Percentiles rank a stretch among this genome's conserved stretches.
Evolutionary conservation across 768 basidiomycete species (phyloP).

Genomic region (Auriculariales sp.): DNA sequence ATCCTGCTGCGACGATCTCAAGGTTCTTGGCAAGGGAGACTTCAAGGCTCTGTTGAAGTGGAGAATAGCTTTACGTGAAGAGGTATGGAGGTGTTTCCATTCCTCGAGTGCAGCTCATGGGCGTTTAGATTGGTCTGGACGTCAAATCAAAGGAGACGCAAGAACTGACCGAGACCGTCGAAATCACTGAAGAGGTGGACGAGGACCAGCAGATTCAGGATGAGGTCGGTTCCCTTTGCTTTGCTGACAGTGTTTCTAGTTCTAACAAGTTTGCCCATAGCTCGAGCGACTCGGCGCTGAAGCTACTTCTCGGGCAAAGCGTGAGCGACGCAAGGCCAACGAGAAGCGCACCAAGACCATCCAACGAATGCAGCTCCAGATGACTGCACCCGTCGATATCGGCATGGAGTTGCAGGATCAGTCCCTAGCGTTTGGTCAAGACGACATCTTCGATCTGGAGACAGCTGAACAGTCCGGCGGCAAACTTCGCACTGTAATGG

Average conservation of each 20-base stretch:
- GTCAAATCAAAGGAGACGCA: conserved; percentile 57
- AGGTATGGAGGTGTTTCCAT: conserved; percentile 34
- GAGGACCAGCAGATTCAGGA: conserved; percentile 83
- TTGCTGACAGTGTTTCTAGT: conserved; percentile 4
- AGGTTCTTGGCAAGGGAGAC: conserved; percentile 94
- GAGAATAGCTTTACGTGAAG: conserved; percentile 76
- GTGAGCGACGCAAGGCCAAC: conserved; percentile 72
- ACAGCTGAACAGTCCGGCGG: conserved; percentile 34
- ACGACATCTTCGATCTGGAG: conserved; percentile 79
- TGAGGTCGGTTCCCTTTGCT: conserved; percentile 41
- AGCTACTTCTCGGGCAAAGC: conserved; percentile 55
- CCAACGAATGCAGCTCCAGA: conserved; percentile 89
- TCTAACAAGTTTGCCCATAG: conserved; percentile 24
- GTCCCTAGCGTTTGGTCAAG: conserved; percentile 57
- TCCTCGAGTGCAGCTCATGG: neutral
- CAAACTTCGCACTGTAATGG: conserved; percentile 26
- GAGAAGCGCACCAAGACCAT: conserved; percentile 80
- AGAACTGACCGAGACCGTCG: conserved; percentile 59
- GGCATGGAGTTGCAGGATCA: conserved; percentile 74
- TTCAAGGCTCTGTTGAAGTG: conserved; percentile 90
- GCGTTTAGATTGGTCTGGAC: conserved; percentile 62
- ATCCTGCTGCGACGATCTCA: conserved; percentile 79
- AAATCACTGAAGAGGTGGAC: conserved; percentile 54
- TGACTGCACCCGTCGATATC: conserved; percentile 96
- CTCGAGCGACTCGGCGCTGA: conserved; percentile 73